Percentiles rank a stretch among this genome's conserved stretches.
Evolutionary conservation across 2,329 filamentous ascomycete species (phyloP).

Genomic region (Zasmidium cellare): DNA sequence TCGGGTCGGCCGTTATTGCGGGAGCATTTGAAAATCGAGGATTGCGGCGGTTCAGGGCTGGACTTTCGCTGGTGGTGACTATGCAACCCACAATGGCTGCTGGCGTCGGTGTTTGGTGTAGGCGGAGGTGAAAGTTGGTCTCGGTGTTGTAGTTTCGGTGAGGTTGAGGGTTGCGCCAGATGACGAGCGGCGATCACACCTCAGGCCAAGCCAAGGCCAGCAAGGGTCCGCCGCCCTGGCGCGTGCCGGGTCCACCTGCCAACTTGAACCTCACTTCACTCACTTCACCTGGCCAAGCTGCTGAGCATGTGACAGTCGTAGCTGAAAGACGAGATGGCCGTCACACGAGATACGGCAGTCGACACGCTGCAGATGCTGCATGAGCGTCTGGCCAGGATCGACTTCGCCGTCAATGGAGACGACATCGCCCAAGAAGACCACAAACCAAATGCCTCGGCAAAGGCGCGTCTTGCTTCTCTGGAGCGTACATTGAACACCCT

Average conservation of each 20-base stretch:
- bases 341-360: slow-evolving; percentile 13
- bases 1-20: neutral
- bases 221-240: neutral
- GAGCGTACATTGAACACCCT: slow-evolving; percentile 38
- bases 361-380: slow-evolving; percentile 46
- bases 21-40: neutral
- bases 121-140: no score
- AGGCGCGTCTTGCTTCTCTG: slow-evolving; percentile 27
- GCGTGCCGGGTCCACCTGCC: slow-evolving; percentile 25
- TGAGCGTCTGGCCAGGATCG: slow-evolving; percentile 45
- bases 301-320: slow-evolving; percentile 12
- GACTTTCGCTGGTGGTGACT: neutral
- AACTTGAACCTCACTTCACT: neutral
- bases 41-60: neutral
- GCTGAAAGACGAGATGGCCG: slow-evolving; percentile 7
- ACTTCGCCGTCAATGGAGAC: slow-evolving; percentile 44
- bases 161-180: neutral
- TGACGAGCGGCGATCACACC: neutral
- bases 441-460: slow-evolving; percentile 17
- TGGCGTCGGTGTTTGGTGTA: neutral
- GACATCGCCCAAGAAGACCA: neutral
- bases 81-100: neutral
- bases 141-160: neutral
- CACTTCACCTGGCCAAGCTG: slow-evolving; percentile 16
- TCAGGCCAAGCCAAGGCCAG: neutral